Percentiles rank a stretch among this genome's conserved stretches.
Conservation (phyloP, 2,329 filamentous ascomycete species). For the Clarireedia sp. region DNA sequence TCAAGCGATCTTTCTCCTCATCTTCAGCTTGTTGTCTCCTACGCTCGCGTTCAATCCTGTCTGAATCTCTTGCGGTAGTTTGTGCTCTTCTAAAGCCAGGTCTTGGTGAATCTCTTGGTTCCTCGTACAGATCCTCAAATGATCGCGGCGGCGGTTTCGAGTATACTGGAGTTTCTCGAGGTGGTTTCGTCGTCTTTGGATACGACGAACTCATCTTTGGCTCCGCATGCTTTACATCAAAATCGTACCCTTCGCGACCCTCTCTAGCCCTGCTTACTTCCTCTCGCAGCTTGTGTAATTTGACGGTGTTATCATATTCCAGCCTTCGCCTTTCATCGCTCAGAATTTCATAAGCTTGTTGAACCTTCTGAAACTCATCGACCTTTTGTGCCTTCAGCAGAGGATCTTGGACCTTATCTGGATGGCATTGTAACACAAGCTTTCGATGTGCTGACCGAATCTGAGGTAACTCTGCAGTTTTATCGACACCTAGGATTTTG, state of each 20-base stretch:
- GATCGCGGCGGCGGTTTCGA: conserved; percentile 28
- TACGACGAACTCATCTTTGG: conserved; percentile 3
- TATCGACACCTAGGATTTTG: conserved; percentile 63
- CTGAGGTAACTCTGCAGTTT: conserved; percentile 59
- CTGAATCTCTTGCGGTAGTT: conserved; percentile 20
- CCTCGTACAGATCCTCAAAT: conserved; percentile 45
- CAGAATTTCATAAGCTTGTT: conserved; percentile 86
- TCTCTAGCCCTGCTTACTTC: conserved; percentile 28
- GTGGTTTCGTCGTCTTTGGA: conserved; percentile 11
- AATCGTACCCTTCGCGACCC: conserved; percentile 37
- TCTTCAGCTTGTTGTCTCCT: conserved; percentile 27
- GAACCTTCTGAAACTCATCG: conserved; percentile 85
- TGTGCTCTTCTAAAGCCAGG: conserved; percentile 30
- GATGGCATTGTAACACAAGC: conserved; percentile 79
- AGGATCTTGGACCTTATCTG: conserved; percentile 71
- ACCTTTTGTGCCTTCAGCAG: conserved; percentile 69
- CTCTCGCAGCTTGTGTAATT: conserved; percentile 54
- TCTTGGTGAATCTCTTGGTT: conserved; percentile 23
- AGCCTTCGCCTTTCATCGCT: conserved; percentile 64
- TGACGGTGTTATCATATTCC: conserved; percentile 71
- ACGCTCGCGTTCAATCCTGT: conserved; percentile 28
- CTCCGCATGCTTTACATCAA: conserved; percentile 30
- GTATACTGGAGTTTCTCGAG: conserved; percentile 24
- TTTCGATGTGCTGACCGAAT: conserved; percentile 80
- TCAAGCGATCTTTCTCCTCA: conserved; percentile 26